These are phyloP conservation scores for Choiromyces venosus DNA, from an alignment of 495 filamentous ascomycete species.

Conservation along the genomic window DNA sequence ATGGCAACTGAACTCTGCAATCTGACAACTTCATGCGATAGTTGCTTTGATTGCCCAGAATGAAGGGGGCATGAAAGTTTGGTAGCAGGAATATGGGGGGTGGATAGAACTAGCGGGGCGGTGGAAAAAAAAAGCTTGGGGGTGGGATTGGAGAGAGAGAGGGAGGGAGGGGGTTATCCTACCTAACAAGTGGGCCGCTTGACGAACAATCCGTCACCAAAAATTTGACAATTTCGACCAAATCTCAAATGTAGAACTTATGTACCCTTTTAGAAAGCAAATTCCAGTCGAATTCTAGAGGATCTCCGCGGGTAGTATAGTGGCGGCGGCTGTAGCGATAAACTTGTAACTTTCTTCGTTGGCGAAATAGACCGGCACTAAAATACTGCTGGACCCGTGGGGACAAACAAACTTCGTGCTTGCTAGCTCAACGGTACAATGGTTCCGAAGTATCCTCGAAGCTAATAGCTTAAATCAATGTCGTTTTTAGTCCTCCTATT, in stretches of 20 bases:
- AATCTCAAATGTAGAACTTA: background rate
- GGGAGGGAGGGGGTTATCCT: background rate
- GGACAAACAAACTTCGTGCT: background rate
- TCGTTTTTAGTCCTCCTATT: background rate
- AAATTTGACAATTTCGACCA: background rate
- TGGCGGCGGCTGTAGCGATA: background rate
- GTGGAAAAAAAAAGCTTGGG: background rate
- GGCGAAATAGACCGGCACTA: background rate
- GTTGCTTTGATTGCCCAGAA: conserved; percentile 2
- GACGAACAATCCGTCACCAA: background rate
- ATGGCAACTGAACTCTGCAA: conserved; percentile 1
- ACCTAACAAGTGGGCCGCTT: background rate
- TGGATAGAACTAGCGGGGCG: background rate
- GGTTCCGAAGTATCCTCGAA: background rate
- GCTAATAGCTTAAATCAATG: background rate
- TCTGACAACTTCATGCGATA: conserved; percentile 3
- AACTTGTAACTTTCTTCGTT: background rate
- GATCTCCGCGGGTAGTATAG: background rate
- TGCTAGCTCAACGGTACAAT: conserved; percentile 1
- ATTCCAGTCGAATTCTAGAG: background rate
- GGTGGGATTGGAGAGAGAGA: too few species aligned
- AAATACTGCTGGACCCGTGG: background rate
- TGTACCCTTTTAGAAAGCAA: background rate
- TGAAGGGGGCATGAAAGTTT: background rate
- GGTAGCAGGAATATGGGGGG: background rate